Evolutionary conservation across 768 basidiomycete species (phyloP), one percentile per base, ranked within the genome.

Genomic region (Kwoniella dejecticola): DNA sequence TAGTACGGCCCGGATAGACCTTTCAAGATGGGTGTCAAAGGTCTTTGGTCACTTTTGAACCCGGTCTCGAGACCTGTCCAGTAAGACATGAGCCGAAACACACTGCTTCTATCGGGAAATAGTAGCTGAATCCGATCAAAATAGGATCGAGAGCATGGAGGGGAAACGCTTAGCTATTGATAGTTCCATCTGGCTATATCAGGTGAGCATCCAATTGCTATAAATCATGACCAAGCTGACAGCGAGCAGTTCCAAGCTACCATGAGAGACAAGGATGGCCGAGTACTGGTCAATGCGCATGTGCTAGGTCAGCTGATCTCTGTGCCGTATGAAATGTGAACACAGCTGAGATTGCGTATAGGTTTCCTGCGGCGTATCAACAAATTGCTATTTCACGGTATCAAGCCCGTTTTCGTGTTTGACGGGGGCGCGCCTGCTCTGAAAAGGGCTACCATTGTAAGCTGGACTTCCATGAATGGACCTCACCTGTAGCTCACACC

Each of bases 171-270:
- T 99, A 81, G 96, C 96, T 2, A 98, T 99, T 57, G 96, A 99
- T 80, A 97, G 94, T 3, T 96, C 92, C 68, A 98, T 99, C 66
- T 99, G 96, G 96, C 87, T 99, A 55, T 99, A 99, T 79, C 96
- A 99, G 79, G 78, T 77, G 21, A 42, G 71, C 26, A 19, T 29
- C 45, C 4, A 26, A 17, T 19, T 60, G 36, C 4, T 6, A 33
- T 31, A 12, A 12, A 26, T 4, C 31, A 26, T 19, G 26, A 26
- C 40, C 38, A 30, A 19, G n/a, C n/a, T 59, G 48, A 59, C 17
- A 30, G 1, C 21, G 5, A 31, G 21, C 36, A 79, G 76, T 99
- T 99, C 74, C 95, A 98, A 81, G 94, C 95, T 21, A 97, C 96
- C 8, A 97, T 98, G 94, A 86, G 96, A 23, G 94, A 95, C 79